Evolutionary conservation across 306 rosid genomes (phyloP).

Genomic region (Elaeagnus macrophylla): DNA sequence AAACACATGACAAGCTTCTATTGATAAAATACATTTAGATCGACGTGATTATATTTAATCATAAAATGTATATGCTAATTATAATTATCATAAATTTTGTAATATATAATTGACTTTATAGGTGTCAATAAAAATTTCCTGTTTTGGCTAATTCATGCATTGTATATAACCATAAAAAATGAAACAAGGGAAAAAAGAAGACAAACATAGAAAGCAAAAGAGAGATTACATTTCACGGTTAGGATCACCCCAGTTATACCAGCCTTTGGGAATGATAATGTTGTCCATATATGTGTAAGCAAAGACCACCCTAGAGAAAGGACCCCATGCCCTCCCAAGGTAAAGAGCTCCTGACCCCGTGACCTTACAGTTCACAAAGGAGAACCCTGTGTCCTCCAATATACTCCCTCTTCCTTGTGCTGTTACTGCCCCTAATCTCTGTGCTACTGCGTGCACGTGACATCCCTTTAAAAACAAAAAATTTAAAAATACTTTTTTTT

Average conservation of each 20-base stretch:
- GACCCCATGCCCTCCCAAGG: constrained; percentile 99
- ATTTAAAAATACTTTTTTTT: too few species aligned
- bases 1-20: too few species aligned
- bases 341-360: constrained; percentile 95
- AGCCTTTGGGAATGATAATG: constrained; percentile 91
- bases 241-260: constrained; percentile 99
- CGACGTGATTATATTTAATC: too few species aligned
- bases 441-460: constrained; percentile 92
- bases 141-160: too few species aligned
- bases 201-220: neutral
- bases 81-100: too few species aligned
- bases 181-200: too few species aligned
- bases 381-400: constrained; percentile 87
- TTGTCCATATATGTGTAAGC: constrained; percentile 91
- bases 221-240: constrained; percentile 62
- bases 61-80: too few species aligned
- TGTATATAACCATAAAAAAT: too few species aligned
- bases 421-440: constrained; percentile 62
- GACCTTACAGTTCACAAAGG: constrained; percentile 90
- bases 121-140: too few species aligned
- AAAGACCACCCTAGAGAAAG: constrained; percentile 84
- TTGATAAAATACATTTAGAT: too few species aligned
- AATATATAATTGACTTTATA: too few species aligned
- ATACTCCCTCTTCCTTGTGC: constrained; percentile 84
- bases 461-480: constrained; percentile 64